Evolutionary conservation across 768 basidiomycete genomes (phyloP), one percentile per base, ranked within the genome.

Genomic region (Suillus placidus): DNA sequence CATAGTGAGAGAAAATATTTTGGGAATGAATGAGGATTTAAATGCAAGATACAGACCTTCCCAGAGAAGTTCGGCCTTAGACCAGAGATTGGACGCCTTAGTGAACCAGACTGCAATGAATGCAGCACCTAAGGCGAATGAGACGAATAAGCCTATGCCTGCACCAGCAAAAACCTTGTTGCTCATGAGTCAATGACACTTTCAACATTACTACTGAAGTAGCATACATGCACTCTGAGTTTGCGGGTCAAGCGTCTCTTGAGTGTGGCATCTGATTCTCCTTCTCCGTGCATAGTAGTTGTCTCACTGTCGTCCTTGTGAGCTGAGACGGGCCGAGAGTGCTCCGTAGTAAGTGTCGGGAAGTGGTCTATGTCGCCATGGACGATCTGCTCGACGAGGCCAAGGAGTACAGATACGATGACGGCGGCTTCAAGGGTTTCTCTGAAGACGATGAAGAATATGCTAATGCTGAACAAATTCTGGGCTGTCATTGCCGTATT

Each of bases 91-190:
- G 26, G 84, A 83, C 0, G 96, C 90, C 72, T 92, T 87, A 37
- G 95, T 98, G 80, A 97, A 98, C 91, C 95, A 99, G 49, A 97
- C 85, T 8, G 92, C 94, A 67, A 98, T 91, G 78, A 97, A 98
- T 2, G 94, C 89, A 14, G 92, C 94, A 40, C 96, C 97, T 66
- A 98, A 89, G 42, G 89, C 84, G 30, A 93, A 75, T 6, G 97
- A 90, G 54, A 95, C 79, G 66, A 91, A 74, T n/a, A 98, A 81
- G 9, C 97, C 97, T 32, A 85, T 68, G 7, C 79, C 78, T 2
- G 92, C 86, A 16, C 94, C 94, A n/a, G 86, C 71, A 74, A 94
- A 87, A 63, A 96, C 92, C 88, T 94, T 20, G 60, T 37, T 35
- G 34, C 23, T 30, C 14, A 26, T 14, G 38, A 32, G 47, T 64